Percentiles rank a stretch among this genome's conserved stretches.
These are phyloP conservation scores for Albugo laibachii DNA, from an alignment of 352 stramenopile genomes.

Conservation along the genomic window DNA sequence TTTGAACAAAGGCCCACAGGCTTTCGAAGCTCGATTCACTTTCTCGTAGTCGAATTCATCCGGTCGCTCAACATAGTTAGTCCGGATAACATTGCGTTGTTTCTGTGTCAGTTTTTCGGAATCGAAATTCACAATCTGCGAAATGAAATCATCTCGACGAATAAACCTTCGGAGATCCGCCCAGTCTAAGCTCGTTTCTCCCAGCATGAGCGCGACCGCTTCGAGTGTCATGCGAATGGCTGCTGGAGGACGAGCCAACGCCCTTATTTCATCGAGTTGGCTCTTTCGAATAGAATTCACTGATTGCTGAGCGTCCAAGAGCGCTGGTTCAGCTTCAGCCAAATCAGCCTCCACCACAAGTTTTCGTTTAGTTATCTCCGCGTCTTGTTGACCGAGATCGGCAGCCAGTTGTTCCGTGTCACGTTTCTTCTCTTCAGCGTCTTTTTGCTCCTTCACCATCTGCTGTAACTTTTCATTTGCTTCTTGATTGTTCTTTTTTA, in stretches of 20 bases:
- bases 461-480: constrained; percentile 97
- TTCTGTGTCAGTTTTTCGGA: constrained; percentile 89
- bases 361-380: constrained; percentile 89
- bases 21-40: constrained; percentile 87
- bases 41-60: constrained; percentile 84
- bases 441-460: constrained; percentile 98
- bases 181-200: constrained; percentile 93
- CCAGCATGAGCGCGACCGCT: constrained; percentile 96
- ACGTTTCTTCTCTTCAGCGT: constrained; percentile 92
- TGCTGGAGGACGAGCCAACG: constrained; percentile 86
- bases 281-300: constrained; percentile 98
- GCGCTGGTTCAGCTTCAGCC: constrained; percentile 92
- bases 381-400: constrained; percentile 90
- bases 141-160: constrained; percentile 96
- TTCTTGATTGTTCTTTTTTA: constrained; percentile 92
- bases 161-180: constrained; percentile 95
- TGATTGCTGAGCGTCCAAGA: constrained; percentile 90
- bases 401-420: constrained; percentile 90
- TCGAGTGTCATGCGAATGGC: constrained; percentile 95
- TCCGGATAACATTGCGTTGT: constrained; percentile 88
- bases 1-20: constrained; percentile 97
- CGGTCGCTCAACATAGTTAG: constrained; percentile 88
- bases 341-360: constrained; percentile 92
- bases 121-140: constrained; percentile 97
- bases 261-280: constrained; percentile 97